Evolutionary conservation across 179 eudicot species (phyloP), one percentile per base, ranked within the genome.

Genomic region (Beta lomatogona): DNA sequence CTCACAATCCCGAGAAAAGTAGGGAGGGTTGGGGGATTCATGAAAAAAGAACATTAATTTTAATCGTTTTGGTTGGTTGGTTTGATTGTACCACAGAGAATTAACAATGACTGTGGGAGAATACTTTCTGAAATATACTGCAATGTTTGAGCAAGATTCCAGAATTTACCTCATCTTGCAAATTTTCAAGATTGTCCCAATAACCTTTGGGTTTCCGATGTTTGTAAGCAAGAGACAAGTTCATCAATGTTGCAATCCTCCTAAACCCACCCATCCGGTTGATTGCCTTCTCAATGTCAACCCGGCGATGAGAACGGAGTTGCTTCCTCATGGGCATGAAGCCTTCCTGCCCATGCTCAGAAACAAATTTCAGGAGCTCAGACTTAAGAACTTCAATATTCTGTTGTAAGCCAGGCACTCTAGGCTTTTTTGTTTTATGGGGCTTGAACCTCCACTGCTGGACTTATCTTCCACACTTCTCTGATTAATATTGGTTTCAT

Each of bases 301-400:
- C 92, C 80, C 99, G 88, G 22, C 98, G 93, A 82, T 96, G 92
- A 87, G 85, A 77, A 44, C 99, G 86, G 44, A 96, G 93, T 79
- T 94, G 99, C 85, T 94, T 96, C 86, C 99, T 91, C 99, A 96
- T 94, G 75, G 99, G 99, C 99, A 96, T 96, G 86, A 96, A 96
- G 44, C 98, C 99, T 81, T 96, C 97, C 80, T 92, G 98, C 63
- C 99, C 99, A 69, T 91, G 87, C 77, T 91, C 93, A 52, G 92
- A 82, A 77, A 96, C 93, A 82, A 92, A 96, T 52, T 73, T 80
- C 79, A 90, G 82, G 66, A 96, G 87, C 87, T 96, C 99, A 57
- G 91, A 77, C 87, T 92, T 94, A 36, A 96, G 97, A 80, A 96
- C 90, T 85, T 92, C 99, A 78, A 92, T 82, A 75, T 94, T 94